Conservation (phyloP, 306 rosid species). For the Vigna nakashimae region DNA sequence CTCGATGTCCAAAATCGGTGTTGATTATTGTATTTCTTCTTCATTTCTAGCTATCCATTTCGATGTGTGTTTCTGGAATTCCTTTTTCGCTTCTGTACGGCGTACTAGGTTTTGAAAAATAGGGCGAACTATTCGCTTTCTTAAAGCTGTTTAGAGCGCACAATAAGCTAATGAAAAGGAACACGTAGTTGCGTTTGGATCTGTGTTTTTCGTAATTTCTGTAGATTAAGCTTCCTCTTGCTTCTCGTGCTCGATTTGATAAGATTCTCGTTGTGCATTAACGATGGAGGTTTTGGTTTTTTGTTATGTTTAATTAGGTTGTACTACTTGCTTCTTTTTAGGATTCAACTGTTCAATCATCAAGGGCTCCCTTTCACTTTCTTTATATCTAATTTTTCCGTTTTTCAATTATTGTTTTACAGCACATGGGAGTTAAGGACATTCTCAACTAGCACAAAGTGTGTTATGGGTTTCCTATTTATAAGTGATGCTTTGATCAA, state of each 20-base stretch:
- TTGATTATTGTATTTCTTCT: not conserved
- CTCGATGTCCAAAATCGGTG: not conserved
- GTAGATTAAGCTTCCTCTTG: not conserved
- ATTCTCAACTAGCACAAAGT: not conserved
- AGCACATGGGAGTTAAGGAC: not conserved
- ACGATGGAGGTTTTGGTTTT: not conserved
- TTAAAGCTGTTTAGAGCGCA: not conserved
- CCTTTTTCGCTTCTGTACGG: not conserved
- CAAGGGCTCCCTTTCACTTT: not conserved
- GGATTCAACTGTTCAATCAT: not conserved
- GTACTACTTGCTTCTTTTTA: not conserved
- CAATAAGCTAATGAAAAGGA: not conserved
- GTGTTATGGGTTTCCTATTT: not conserved
- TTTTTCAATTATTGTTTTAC: not conserved
- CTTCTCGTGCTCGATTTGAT: constrained; percentile 1
- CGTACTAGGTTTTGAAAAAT: not conserved
- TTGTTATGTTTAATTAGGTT: not conserved
- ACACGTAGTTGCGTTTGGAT: not conserved
- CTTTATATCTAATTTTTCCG: not conserved
- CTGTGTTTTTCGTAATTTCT: not conserved
- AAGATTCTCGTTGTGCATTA: not conserved
- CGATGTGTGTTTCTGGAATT: constrained; percentile 2
- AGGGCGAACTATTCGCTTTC: not conserved
- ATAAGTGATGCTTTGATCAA: not conserved
- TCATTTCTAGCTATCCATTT: not conserved